These are phyloP conservation scores for Pogostemon cablin DNA, from an alignment of 257 asterid species.

Conservation along the genomic window DNA sequence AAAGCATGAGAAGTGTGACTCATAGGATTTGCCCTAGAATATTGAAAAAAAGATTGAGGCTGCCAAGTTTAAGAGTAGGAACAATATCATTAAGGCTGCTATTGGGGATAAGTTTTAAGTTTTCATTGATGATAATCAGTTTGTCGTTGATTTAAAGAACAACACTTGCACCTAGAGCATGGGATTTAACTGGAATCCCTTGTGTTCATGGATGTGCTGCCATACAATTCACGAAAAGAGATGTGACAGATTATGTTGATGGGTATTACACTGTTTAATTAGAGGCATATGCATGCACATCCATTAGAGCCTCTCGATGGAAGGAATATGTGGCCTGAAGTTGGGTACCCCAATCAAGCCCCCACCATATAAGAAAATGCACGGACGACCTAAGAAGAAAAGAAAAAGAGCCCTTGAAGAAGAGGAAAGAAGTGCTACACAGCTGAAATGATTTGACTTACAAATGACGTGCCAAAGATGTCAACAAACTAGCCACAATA, in stretches of 20 bases:
- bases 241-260: too few relatives aligned
- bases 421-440: not conserved
- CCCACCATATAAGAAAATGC: not conserved
- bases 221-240: too few relatives aligned
- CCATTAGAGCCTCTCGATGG: not conserved
- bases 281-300: too few relatives aligned
- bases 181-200: too few relatives aligned
- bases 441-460: not conserved
- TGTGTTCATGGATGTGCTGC: too few relatives aligned
- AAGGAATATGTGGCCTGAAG: not conserved
- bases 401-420: not conserved
- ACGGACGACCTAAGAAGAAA: not conserved
- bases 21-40: not conserved
- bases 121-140: too few relatives aligned
- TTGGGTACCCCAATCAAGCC: not conserved
- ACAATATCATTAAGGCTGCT: too few relatives aligned
- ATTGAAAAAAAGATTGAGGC: not conserved
- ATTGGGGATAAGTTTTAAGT: too few relatives aligned
- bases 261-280: too few relatives aligned
- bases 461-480: constrained; percentile 6
- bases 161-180: too few relatives aligned
- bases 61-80: not conserved
- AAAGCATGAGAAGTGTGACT: not conserved
- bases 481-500: not conserved
- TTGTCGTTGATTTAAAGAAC: too few relatives aligned